phyloP scores from a whole-genome alignment of 2,329 filamentous ascomycete species.

The Calonectria hawksworthii region DNA sequence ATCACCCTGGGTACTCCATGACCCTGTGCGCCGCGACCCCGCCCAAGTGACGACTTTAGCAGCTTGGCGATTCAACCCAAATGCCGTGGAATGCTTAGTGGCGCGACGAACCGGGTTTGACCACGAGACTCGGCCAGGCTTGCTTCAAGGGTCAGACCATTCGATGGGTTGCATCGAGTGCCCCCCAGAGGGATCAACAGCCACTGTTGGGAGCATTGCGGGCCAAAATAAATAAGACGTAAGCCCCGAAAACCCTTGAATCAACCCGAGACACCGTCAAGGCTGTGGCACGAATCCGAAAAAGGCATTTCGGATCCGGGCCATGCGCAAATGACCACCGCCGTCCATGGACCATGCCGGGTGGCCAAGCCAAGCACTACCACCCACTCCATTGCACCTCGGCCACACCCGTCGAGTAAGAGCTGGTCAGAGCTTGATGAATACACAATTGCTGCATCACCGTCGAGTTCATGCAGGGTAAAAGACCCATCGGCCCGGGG shows the following conservation, averaged over 20 bases:
- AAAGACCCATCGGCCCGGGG: not conserved
- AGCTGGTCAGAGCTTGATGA: not conserved
- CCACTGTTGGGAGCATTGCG: not conserved
- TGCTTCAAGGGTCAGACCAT: not conserved
- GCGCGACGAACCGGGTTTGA: constrained; percentile 21
- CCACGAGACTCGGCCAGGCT: constrained; percentile 16
- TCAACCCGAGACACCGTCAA: not conserved
- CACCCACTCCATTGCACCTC: not conserved
- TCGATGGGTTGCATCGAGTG: not conserved
- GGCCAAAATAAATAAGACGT: not conserved
- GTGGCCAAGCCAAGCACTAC: not conserved
- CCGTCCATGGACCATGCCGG: not conserved
- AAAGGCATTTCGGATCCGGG: not conserved
- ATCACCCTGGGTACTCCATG: not conserved
- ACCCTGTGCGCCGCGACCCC: constrained; percentile 4
- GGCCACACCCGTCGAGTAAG: not conserved
- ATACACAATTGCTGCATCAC: not conserved
- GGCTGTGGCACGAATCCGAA: not conserved
- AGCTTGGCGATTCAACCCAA: constrained; percentile 15
- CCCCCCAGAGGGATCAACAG: not conserved
- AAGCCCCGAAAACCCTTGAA: not conserved
- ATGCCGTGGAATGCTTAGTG: constrained; percentile 18
- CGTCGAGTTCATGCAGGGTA: not conserved
- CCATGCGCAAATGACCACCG: not conserved
- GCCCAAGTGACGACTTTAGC: constrained; percentile 11